These are phyloP conservation scores for Penicillium crustosum DNA, from an alignment of 2,329 filamentous ascomycete species.

Conservation along the genomic window DNA sequence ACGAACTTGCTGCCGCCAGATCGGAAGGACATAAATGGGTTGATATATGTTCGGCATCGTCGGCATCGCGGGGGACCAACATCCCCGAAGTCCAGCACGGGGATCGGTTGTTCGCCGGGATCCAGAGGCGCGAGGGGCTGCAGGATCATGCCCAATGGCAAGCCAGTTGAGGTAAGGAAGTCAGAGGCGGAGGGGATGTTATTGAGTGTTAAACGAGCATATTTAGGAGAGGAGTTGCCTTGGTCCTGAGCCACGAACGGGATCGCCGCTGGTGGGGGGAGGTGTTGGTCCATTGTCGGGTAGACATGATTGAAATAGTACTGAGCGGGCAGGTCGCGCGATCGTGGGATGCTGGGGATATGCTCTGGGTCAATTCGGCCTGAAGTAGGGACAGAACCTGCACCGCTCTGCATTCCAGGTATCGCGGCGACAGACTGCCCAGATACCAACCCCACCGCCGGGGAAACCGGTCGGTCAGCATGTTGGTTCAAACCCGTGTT, in stretches of 20 bases:
- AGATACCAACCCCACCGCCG: slow-evolving; percentile 27
- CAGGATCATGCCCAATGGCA: slow-evolving; percentile 83
- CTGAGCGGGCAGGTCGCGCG: slow-evolving; percentile 77
- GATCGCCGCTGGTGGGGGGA: slow-evolving; percentile 82
- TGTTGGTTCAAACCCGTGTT: slow-evolving; percentile 53
- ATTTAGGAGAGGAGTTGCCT: slow-evolving; percentile 94
- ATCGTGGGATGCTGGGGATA: slow-evolving; percentile 84
- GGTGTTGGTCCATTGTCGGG: slow-evolving; percentile 90
- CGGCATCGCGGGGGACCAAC: slow-evolving; percentile 85
- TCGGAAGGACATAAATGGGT: slow-evolving; percentile 97
- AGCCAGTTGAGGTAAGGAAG: slow-evolving; percentile 72
- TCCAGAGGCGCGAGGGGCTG: slow-evolving; percentile 84
- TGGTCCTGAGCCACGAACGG: slow-evolving; percentile 95
- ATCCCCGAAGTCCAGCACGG: slow-evolving; percentile 93
- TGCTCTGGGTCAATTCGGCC: slow-evolving; percentile 84
- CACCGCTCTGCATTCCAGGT: slow-evolving; percentile 42
- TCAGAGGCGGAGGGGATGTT: slow-evolving; percentile 85
- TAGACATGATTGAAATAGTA: slow-evolving; percentile 87
- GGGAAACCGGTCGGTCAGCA: slow-evolving; percentile 31
- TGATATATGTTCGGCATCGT: slow-evolving; percentile 93
- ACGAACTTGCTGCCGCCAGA: slow-evolving; percentile 94
- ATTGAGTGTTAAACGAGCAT: slow-evolving; percentile 86
- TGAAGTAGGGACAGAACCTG: slow-evolving; percentile 63
- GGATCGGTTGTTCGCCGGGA: slow-evolving; percentile 80
- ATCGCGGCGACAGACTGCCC: slow-evolving; percentile 25